phyloP scores from a whole-genome alignment of 805 yeast genomes.

The Saccharomyces mikatae region DNA sequence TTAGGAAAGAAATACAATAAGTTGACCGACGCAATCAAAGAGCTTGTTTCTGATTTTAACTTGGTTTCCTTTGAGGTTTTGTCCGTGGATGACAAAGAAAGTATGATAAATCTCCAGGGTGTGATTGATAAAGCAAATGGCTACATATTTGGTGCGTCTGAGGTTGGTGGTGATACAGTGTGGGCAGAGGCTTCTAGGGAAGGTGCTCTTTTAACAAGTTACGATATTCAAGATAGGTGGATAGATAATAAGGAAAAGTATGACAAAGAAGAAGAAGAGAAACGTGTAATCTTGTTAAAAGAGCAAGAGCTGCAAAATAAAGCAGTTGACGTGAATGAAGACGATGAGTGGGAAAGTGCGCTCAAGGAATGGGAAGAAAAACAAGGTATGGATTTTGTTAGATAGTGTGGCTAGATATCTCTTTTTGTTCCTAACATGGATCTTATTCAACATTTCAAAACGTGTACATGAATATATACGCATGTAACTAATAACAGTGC shows the following conservation, averaged over 20 bases:
- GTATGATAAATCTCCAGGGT: constrained; percentile 77
- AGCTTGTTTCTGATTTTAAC: constrained; percentile 78
- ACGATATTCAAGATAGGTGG: constrained; percentile 94
- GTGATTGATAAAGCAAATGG: constrained; percentile 89
- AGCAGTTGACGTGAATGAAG: constrained; percentile 49
- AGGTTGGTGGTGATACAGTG: constrained; percentile 91
- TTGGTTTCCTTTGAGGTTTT: constrained; percentile 83
- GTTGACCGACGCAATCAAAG: constrained; percentile 71
- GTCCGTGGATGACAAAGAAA: constrained; percentile 81
- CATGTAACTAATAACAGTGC: not conserved
- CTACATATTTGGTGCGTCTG: constrained; percentile 85
- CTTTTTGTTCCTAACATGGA: not conserved
- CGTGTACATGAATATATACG: not conserved
- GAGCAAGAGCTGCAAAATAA: constrained; percentile 36
- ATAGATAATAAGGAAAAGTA: constrained; percentile 72
- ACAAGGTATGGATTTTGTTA: constrained; percentile 28
- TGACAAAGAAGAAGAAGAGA: constrained; percentile 54
- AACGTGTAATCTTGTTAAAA: constrained; percentile 35
- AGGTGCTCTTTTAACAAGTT: constrained; percentile 45
- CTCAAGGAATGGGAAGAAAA: constrained; percentile 50
- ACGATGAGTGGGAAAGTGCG: constrained; percentile 65
- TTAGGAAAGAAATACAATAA: constrained; percentile 54
- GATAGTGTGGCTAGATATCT: constrained; percentile 5
- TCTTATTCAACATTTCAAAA: not conserved
- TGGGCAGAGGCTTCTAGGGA: constrained; percentile 96